Evolutionary conservation across 495 filamentous ascomycete genomes (phyloP).

Genomic region (Xylaria intraflava): DNA sequence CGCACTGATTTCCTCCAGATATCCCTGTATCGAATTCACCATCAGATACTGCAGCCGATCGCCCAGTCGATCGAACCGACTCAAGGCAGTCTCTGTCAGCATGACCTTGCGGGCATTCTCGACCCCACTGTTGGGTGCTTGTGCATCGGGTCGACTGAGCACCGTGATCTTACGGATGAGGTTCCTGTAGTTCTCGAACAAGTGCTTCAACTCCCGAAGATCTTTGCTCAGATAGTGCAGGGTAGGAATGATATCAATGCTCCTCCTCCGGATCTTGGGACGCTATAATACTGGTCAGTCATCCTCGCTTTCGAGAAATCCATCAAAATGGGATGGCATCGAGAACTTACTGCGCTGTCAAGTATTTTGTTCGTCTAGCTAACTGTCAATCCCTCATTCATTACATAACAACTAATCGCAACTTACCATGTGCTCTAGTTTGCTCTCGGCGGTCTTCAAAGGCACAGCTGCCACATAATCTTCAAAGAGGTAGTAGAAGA

Average conservation of each 20-base stretch:
- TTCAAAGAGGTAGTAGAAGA: constrained; percentile 86
- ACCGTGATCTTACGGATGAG: constrained; percentile 57
- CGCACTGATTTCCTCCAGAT: constrained; percentile 69
- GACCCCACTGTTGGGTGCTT: constrained; percentile 15
- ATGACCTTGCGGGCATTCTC: constrained; percentile 42
- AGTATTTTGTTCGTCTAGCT: constrained; percentile 24
- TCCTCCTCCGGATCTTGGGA: constrained; percentile 22
- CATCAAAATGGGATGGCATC: too few relatives aligned
- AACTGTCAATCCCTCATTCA: background rate
- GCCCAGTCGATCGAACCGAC: constrained; percentile 67
- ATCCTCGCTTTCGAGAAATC: background rate
- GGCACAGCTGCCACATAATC: constrained; percentile 47
- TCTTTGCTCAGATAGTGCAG: constrained; percentile 56
- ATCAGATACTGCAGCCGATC: constrained; percentile 75
- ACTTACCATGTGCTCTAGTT: constrained; percentile 64
- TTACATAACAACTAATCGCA: background rate
- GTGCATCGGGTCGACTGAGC: constrained; percentile 33
- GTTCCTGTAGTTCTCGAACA: constrained; percentile 73
- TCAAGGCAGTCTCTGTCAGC: constrained; percentile 57
- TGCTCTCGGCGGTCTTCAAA: constrained; percentile 64
- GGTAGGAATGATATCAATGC: constrained; percentile 34
- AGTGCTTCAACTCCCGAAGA: constrained; percentile 67
- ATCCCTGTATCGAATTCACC: constrained; percentile 72
- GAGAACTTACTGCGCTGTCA: constrained; percentile 21
- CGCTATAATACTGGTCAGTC: constrained; percentile 15